Conservation (phyloP, 2,329 filamentous ascomycete genomes). For the Paradendryphiella salina region DNA sequence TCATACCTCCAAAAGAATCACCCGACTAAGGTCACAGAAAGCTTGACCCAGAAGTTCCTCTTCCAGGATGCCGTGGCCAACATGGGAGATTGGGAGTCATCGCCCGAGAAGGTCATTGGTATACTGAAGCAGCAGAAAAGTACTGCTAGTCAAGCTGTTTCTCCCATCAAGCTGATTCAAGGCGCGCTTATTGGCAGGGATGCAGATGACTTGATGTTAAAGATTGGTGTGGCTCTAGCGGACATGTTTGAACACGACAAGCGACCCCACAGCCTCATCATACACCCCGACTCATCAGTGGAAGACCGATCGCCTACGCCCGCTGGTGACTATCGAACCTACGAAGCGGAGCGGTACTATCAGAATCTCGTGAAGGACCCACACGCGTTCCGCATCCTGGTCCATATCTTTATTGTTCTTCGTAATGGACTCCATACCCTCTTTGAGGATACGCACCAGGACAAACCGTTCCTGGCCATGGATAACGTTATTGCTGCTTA, state of each 20-base stretch:
- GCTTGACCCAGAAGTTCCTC: constrained; percentile 62
- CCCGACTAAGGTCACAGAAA: constrained; percentile 55
- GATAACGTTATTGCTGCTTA: constrained; percentile 82
- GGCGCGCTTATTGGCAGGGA: constrained; percentile 71
- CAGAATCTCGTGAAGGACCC: constrained; percentile 46
- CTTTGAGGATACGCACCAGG: constrained; percentile 12
- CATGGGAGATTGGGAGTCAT: constrained; percentile 59
- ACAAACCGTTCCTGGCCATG: constrained; percentile 48
- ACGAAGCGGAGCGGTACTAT: constrained; percentile 32
- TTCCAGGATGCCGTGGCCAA: constrained; percentile 68
- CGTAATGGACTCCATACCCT: constrained; percentile 50
- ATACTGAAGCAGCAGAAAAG: constrained; percentile 60
- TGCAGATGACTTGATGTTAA: constrained; percentile 49
- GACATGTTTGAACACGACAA: constrained; percentile 41
- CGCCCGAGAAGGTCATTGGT: constrained; percentile 61
- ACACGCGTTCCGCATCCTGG: constrained; percentile 51
- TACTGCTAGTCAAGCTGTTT: constrained; percentile 62
- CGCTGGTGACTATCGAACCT: constrained; percentile 22
- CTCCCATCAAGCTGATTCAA: constrained; percentile 75
- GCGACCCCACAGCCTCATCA: constrained; percentile 34
- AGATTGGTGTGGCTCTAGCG: constrained; percentile 51
- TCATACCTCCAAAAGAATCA: constrained; percentile 64
- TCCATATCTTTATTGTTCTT: constrained; percentile 66
- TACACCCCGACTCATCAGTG: constrained; percentile 35
- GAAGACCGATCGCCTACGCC: constrained; percentile 25